A percentile compares a stretch with the other conserved stretches of the same genome.
These are phyloP conservation scores for Nigrograna mackinnonii DNA, from an alignment of 2,329 filamentous ascomycete genomes.

Conservation along the genomic window DNA sequence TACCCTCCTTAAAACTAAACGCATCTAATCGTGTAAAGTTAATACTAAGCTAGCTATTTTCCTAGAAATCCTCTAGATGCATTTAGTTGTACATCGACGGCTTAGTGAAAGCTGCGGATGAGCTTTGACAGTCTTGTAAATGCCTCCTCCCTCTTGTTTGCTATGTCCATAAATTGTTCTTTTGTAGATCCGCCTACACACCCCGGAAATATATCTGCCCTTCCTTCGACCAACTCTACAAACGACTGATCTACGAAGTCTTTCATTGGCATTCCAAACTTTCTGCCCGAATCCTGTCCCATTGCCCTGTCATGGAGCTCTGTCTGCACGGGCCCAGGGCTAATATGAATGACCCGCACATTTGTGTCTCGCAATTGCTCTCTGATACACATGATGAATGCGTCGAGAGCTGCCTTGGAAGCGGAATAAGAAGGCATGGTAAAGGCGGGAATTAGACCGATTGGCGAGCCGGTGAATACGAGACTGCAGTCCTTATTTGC, in stretches of 20 bases:
- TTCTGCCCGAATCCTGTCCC: slow-evolving; percentile 45
- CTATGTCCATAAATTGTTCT: slow-evolving; percentile 35
- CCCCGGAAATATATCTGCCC: slow-evolving; percentile 49
- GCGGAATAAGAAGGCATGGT: slow-evolving; percentile 56
- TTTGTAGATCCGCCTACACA: slow-evolving; percentile 24
- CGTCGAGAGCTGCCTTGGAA: slow-evolving; percentile 58
- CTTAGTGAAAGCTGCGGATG: not conserved
- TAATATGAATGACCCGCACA: slow-evolving; percentile 53
- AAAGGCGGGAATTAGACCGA: slow-evolving; percentile 53
- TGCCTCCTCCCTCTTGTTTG: slow-evolving; percentile 28
- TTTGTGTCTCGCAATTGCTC: slow-evolving; percentile 43
- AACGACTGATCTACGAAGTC: slow-evolving; percentile 53
- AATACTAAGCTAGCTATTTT: no score
- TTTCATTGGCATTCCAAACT: slow-evolving; percentile 54
- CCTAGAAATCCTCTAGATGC: no score
- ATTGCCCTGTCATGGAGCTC: slow-evolving; percentile 54
- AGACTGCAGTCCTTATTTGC: slow-evolving; percentile 23
- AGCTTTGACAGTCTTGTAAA: slow-evolving; percentile 16
- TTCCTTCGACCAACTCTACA: slow-evolving; percentile 44
- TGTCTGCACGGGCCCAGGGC: slow-evolving; percentile 49
- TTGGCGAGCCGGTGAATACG: slow-evolving; percentile 45
- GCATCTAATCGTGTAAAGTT: no score
- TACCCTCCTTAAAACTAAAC: no score
- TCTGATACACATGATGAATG: slow-evolving; percentile 50
- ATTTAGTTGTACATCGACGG: no score